phyloP scores from a whole-genome alignment of 176 grass and related monocot genomes.

The Phyllostachys edulis region DNA sequence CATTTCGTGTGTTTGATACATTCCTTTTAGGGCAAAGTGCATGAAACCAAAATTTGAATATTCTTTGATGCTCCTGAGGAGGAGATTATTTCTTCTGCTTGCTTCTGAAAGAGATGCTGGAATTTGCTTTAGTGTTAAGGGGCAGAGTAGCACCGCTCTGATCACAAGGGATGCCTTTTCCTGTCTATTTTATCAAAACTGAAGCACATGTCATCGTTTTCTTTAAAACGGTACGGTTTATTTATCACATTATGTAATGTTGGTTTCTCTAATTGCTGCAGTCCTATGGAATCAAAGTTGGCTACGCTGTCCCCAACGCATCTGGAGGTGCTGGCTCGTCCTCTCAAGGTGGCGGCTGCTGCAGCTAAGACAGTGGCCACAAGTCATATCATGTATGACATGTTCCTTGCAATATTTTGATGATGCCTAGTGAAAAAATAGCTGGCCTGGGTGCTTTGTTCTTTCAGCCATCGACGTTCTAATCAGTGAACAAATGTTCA shows the following conservation, averaged over 20 bases:
- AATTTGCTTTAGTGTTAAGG: not conserved
- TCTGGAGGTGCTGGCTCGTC: constrained; percentile 59
- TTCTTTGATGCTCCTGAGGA: not conserved
- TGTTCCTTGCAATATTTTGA: constrained; percentile 15
- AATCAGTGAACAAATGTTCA: constrained; percentile 24
- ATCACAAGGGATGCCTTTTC: not conserved
- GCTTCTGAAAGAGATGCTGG: not conserved
- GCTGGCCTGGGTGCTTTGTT: constrained; percentile 29
- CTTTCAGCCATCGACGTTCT: constrained; percentile 10
- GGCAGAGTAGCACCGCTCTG: not conserved
- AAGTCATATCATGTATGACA: constrained; percentile 15
- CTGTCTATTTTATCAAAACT: not conserved
- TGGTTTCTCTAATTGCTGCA: constrained; percentile 27
- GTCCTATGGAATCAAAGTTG: constrained; percentile 79
- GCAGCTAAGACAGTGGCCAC: constrained; percentile 33
- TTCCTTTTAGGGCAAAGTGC: not conserved
- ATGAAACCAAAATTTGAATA: not conserved
- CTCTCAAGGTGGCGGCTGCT: constrained; percentile 58
- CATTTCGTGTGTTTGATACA: not conserved
- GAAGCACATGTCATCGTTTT: too few species aligned
- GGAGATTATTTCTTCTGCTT: not conserved
- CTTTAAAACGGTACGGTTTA: too few species aligned
- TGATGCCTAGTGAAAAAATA: constrained; percentile 20
- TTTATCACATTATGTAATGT: not conserved
- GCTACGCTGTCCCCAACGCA: constrained; percentile 52